Percentiles rank a stretch among this genome's conserved stretches.
These are phyloP conservation scores for Wickerhamomyces hampshirensis DNA, from an alignment of 805 yeast species.

Conservation along the genomic window DNA sequence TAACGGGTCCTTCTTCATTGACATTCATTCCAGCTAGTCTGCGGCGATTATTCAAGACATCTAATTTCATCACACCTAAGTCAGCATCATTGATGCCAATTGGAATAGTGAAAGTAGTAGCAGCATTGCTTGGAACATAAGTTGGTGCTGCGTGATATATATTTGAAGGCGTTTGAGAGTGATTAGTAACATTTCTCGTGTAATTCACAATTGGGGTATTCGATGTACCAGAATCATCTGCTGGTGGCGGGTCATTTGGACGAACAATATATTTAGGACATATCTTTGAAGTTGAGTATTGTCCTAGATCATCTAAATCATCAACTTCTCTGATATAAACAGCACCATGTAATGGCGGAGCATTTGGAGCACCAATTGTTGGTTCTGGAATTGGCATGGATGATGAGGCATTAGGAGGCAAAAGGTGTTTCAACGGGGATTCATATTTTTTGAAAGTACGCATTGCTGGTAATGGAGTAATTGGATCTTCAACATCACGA, in stretches of 20 bases:
- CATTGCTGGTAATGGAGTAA: slow-evolving; percentile 63
- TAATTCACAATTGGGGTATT: slow-evolving; percentile 19
- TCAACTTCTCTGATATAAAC: slow-evolving; percentile 76
- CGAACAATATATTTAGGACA: slow-evolving; percentile 40
- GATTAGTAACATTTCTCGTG: slow-evolving; percentile 16
- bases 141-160: slow-evolving; percentile 24
- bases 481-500: slow-evolving; percentile 76
- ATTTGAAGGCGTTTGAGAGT: slow-evolving; percentile 10
- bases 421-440: slow-evolving; percentile 76
- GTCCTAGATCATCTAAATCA: slow-evolving; percentile 80
- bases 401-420: slow-evolving; percentile 69
- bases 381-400: slow-evolving; percentile 81
- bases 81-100: slow-evolving; percentile 11
- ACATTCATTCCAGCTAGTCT: slow-evolving; percentile 20
- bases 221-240: slow-evolving; percentile 14
- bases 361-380: slow-evolving; percentile 71
- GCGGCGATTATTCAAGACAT: slow-evolving; percentile 27
- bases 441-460: slow-evolving; percentile 69
- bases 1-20: slow-evolving; percentile 33
- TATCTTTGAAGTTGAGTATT: slow-evolving; percentile 49
- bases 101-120: slow-evolving; percentile 32
- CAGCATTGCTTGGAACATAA: slow-evolving; percentile 20
- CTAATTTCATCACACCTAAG: slow-evolving; percentile 28
- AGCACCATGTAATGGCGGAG: slow-evolving; percentile 93
- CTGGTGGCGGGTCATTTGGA: slow-evolving; percentile 35